phyloP scores from a whole-genome alignment of 352 stramenopile species.

The Bremia lactucae region DNA sequence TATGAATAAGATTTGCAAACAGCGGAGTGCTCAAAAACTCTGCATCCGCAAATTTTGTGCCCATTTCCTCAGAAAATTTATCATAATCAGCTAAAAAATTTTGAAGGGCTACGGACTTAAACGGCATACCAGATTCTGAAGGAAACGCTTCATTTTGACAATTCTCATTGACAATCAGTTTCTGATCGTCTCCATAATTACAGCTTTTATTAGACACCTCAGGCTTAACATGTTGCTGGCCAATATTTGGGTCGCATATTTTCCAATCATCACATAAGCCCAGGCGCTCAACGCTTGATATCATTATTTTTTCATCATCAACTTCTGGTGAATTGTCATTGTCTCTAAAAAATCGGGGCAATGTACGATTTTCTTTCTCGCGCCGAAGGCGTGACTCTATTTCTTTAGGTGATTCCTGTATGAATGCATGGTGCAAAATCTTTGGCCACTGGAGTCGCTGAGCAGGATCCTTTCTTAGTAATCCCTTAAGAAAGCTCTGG shows the following conservation, averaged over 20 bases:
- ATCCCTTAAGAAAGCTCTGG: conserved; percentile 77
- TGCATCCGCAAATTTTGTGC: conserved; percentile 11
- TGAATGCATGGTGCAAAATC: conserved; percentile 86
- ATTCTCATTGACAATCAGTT: conserved; percentile 4
- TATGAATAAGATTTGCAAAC: conserved; percentile 12
- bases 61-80: conserved; percentile 16
- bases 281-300: conserved; percentile 57
- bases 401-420: conserved; percentile 75
- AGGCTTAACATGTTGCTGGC: conserved; percentile 20
- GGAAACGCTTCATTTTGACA: conserved; percentile 3
- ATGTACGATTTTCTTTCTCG: conserved; percentile 40
- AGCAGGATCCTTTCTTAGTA: conserved; percentile 86
- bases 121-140: background rate
- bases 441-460: conserved; percentile 83
- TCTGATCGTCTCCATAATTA: too few relatives aligned
- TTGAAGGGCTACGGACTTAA: conserved; percentile 8
- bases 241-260: conserved; percentile 74
- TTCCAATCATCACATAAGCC: conserved; percentile 76
- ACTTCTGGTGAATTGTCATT: conserved; percentile 17
- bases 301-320: conserved; percentile 23
- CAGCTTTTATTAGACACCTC: conserved; percentile 1
- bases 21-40: conserved; percentile 12
- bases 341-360: conserved; percentile 62
- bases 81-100: conserved; percentile 21
- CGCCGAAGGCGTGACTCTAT: conserved; percentile 33